Evolutionary conservation across 805 yeast species (phyloP).

Genomic region (Millerozyma miso): DNA sequence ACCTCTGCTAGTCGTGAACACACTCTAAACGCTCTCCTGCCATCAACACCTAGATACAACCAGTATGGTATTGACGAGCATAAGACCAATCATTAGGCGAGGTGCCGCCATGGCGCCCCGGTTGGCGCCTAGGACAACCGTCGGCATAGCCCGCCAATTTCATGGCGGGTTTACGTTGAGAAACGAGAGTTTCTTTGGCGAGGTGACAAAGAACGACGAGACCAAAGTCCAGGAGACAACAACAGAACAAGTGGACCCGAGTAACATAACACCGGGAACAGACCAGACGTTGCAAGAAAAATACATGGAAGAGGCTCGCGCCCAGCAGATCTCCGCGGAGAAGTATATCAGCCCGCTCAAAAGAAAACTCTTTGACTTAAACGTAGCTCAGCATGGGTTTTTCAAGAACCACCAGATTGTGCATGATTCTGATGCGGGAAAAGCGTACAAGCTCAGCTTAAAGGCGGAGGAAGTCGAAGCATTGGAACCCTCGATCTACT

Average conservation of each 20-base stretch:
- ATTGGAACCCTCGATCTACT: conserved; percentile 83
- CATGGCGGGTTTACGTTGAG: conserved; percentile 10
- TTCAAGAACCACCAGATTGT: conserved; percentile 61
- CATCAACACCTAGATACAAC: background rate
- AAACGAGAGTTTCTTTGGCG: conserved; percentile 26
- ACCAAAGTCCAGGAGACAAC: conserved; percentile 1
- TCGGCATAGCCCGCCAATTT: conserved; percentile 1
- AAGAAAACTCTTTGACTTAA: conserved; percentile 55
- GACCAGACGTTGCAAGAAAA: conserved; percentile 45
- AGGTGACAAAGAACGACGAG: conserved; percentile 22
- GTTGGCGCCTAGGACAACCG: background rate
- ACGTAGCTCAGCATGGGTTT: conserved; percentile 60
- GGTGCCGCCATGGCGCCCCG: background rate
- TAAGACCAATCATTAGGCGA: background rate
- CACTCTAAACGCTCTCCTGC: background rate
- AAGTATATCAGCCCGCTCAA: conserved; percentile 70
- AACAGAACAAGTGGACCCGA: conserved; percentile 7
- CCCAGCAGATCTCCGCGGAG: conserved; percentile 45
- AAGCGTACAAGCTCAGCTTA: conserved; percentile 52
- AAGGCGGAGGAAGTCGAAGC: conserved; percentile 64
- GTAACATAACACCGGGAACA: conserved; percentile 22
- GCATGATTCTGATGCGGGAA: conserved; percentile 35
- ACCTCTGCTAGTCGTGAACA: too few species aligned
- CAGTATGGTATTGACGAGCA: background rate
- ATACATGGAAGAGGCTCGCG: conserved; percentile 40